These are phyloP conservation scores for Boletellus deceptivus DNA, from an alignment of 1,284 basidiomycete genomes.

Conservation along the genomic window DNA sequence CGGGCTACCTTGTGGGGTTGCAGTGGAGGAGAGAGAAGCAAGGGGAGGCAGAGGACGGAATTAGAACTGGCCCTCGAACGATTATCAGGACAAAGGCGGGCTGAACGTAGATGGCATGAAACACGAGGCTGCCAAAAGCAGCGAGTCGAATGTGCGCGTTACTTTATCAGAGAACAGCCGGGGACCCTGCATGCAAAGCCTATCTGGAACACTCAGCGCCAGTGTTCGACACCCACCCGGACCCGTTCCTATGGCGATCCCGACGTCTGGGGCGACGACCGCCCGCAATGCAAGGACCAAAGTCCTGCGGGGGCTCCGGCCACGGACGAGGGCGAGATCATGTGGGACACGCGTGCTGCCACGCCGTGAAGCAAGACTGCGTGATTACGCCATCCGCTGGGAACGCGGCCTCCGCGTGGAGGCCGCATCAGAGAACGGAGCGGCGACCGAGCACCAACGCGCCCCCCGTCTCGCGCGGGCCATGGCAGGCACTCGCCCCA, in stretches of 20 bases:
- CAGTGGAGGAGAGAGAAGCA: conserved; percentile 15
- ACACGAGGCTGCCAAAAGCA: conserved; percentile 37
- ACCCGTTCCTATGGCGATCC: not conserved
- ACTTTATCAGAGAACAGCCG: conserved; percentile 25
- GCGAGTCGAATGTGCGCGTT: conserved; percentile 20
- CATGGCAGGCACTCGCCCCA: too few relatives aligned
- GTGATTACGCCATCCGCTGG: conserved; percentile 23
- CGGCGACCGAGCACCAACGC: too few relatives aligned
- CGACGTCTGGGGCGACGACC: not conserved
- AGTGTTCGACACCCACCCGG: not conserved
- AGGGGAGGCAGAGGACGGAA: conserved; percentile 17
- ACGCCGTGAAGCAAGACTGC: conserved; percentile 23
- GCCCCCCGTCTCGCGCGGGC: too few relatives aligned
- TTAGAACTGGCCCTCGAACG: conserved; percentile 30
- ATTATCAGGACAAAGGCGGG: conserved; percentile 32
- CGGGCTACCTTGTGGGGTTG: conserved; percentile 20
- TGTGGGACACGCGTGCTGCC: conserved; percentile 14
- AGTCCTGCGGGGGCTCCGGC: not conserved
- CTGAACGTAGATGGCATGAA: conserved; percentile 28
- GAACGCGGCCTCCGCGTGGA: conserved; percentile 33
- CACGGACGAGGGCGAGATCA: conserved; percentile 2
- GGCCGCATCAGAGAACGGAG: conserved; percentile 4
- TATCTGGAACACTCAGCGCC: conserved; percentile 14
- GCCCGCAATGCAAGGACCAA: not conserved
- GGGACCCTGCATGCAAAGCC: conserved; percentile 5